phyloP scores from a whole-genome alignment of 345 rosid genomes.

The Moricandia moricandioides region DNA sequence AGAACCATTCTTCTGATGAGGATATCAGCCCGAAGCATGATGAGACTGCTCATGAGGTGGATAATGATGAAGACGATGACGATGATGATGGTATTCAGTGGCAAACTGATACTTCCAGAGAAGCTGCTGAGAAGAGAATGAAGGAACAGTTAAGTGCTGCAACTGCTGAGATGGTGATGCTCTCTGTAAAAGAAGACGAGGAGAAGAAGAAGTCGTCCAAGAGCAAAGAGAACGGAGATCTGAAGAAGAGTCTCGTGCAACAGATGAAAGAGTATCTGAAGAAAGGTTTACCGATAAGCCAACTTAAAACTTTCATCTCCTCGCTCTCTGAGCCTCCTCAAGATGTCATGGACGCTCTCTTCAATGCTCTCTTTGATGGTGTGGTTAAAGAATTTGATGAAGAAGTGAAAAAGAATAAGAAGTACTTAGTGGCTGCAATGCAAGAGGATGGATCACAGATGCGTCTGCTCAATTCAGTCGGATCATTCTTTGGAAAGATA shows the following conservation, averaged over 20 bases:
- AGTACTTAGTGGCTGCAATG: conserved; percentile 48
- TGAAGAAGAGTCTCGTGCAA: conserved; percentile 36
- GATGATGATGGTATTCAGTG: conserved; percentile 63
- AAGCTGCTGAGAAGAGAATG: conserved; percentile 75
- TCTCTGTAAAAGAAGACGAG: conserved; percentile 51
- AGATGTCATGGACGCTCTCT: conserved; percentile 57
- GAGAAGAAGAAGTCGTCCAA: conserved; percentile 14
- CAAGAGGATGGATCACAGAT: conserved; percentile 57
- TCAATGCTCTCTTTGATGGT: conserved; percentile 58
- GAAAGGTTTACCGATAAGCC: conserved; percentile 48
- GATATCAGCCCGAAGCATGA: conserved; percentile 58
- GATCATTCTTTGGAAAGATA: conserved; percentile 44
- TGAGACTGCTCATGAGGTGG: conserved; percentile 45
- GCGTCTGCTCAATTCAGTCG: conserved; percentile 51
- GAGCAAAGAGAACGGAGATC: conserved; percentile 22
- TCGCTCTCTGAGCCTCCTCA: conserved; percentile 56
- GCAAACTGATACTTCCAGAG: conserved; percentile 82
- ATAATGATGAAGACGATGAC: conserved; percentile 44
- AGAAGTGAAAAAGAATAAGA: conserved; percentile 70
- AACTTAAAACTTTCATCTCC: conserved; percentile 49
- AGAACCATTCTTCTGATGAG: conserved; percentile 59
- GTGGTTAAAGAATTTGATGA: conserved; percentile 55
- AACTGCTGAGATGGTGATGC: conserved; percentile 94
- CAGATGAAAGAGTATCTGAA: conserved; percentile 53
- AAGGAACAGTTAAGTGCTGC: conserved; percentile 74